Evolutionary conservation across 176 grass and related monocot genomes (phyloP).

Genomic region (Hordeum marinum): DNA sequence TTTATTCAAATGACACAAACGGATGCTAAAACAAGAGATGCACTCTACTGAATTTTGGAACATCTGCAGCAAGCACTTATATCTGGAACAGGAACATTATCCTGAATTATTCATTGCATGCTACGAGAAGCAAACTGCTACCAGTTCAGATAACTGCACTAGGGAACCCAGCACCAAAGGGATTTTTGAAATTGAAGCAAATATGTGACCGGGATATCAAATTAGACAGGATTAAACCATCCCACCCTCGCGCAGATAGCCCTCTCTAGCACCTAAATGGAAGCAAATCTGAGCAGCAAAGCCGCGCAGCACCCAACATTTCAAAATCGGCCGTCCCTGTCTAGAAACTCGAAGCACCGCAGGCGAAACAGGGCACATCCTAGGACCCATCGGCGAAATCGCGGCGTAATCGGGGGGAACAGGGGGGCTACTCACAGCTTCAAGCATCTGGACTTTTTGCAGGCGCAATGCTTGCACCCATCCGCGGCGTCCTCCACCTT

Average conservation of each 20-base stretch:
- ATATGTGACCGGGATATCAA: not conserved
- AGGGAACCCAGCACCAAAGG: not conserved
- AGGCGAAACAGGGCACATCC: not conserved
- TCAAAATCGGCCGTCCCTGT: not conserved
- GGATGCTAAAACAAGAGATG: not conserved
- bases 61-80: not conserved
- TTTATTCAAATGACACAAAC: not conserved
- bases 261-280: not conserved
- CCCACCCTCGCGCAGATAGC: not conserved
- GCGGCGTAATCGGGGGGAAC: not conserved
- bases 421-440: slow-evolving; percentile 46
- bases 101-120: not conserved
- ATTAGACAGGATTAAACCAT: not conserved
- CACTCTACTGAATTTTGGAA: not conserved
- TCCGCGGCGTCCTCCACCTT: slow-evolving; percentile 50
- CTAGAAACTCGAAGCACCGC: not conserved
- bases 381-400: not conserved
- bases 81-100: not conserved
- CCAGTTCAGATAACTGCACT: too few relatives aligned
- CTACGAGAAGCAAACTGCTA: not conserved
- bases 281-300: slow-evolving; percentile 1
- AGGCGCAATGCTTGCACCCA: slow-evolving; percentile 68
- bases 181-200: not conserved
- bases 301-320: not conserved
- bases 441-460: slow-evolving; percentile 66